Percentiles rank a stretch among this genome's conserved stretches.
Conservation (phyloP, 768 basidiomycete genomes). For the Suillus alpinus region DNA sequence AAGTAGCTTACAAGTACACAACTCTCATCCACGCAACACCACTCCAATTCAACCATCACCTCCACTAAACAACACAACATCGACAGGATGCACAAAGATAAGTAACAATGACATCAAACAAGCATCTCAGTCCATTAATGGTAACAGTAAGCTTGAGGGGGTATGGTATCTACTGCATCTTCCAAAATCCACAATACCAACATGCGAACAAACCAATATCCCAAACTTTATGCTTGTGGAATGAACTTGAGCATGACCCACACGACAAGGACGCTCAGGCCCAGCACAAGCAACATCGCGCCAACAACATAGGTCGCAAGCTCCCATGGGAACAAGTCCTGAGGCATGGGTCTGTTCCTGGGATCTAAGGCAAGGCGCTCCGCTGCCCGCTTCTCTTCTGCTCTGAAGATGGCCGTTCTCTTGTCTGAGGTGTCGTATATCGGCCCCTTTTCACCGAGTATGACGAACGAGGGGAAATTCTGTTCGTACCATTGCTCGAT, state of each 20-base stretch:
- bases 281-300: conserved; percentile 24
- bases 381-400: conserved; percentile 42
- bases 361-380: conserved; percentile 20
- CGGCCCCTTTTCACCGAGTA: conserved; percentile 19
- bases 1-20: not conserved
- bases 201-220: not conserved
- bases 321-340: conserved; percentile 27
- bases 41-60: not conserved
- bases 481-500: conserved; percentile 95
- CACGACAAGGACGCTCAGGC: conserved; percentile 19
- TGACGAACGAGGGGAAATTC: conserved; percentile 89
- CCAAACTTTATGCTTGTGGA: not conserved
- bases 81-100: not conserved
- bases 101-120: not conserved
- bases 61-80: not conserved
- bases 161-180: not conserved
- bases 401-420: conserved; percentile 48
- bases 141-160: not conserved
- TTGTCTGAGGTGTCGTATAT: conserved; percentile 51
- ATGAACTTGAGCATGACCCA: conserved; percentile 21
- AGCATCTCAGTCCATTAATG: not conserved
- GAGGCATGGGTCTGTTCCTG: conserved; percentile 1
- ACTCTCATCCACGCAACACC: not conserved
- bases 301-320: conserved; percentile 27
- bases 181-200: not conserved